Percentiles rank a stretch among this genome's conserved stretches.
These are phyloP conservation scores for Lipomyces chichibuensis DNA, from an alignment of 805 yeast species.

Conservation along the genomic window DNA sequence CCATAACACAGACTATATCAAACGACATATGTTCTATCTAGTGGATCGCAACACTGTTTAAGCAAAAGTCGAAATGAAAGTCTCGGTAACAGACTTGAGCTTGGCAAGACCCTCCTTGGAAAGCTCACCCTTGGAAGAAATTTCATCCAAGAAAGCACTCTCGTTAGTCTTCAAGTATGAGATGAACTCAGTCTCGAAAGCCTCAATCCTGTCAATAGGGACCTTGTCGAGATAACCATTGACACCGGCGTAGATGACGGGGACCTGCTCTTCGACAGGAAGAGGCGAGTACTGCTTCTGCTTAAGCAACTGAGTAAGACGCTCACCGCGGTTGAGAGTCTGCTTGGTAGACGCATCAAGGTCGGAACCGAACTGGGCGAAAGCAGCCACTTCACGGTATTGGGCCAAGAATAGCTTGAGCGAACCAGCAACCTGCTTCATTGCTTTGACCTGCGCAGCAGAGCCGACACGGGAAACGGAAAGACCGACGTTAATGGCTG, in stretches of 20 bases:
- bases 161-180: conserved; percentile 91
- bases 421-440: conserved; percentile 99
- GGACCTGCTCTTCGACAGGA: conserved; percentile 99
- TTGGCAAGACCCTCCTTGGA: conserved; percentile 82
- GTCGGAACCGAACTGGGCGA: conserved; percentile 99
- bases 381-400: conserved; percentile 99
- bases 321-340: conserved; percentile 99
- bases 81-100: conserved; percentile 89
- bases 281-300: conserved; percentile 97
- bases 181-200: conserved; percentile 90
- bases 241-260: conserved; percentile 98
- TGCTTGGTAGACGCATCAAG: conserved; percentile 99
- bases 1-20: not conserved
- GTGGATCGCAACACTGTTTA: conserved; percentile 18
- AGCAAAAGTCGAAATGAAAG: conserved; percentile 83
- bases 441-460: conserved; percentile 99
- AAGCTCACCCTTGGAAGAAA: conserved; percentile 87
- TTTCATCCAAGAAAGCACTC: conserved; percentile 77
- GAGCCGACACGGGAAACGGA: conserved; percentile 99
- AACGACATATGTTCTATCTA: not conserved
- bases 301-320: conserved; percentile 97
- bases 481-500: conserved; percentile 99
- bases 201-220: conserved; percentile 82
- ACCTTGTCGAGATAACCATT: conserved; percentile 95
- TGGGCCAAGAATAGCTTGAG: conserved; percentile 99